A percentile compares a stretch with the other conserved stretches of the same genome.
Evolutionary conservation across 257 asterid species (phyloP).

Genomic region (Coffea eugenioides): DNA sequence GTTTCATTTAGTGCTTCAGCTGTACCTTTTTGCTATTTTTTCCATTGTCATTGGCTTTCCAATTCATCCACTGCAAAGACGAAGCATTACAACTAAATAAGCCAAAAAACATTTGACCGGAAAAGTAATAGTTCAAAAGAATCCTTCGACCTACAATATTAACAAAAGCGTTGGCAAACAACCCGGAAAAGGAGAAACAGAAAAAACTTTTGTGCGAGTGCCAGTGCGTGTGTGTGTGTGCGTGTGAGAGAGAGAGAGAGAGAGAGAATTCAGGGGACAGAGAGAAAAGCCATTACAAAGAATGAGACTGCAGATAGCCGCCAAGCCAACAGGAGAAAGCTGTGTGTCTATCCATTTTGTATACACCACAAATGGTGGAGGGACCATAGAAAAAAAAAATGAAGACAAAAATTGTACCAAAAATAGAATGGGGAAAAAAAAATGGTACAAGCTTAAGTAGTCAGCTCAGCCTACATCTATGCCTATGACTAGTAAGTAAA

Average conservation of each 20-base stretch:
- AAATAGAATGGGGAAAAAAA: constrained; percentile 10
- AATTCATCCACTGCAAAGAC: too few species aligned
- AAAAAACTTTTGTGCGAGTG: too few species aligned
- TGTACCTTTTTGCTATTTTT: too few species aligned
- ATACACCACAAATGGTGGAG: constrained; percentile 17
- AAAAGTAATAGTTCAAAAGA: too few species aligned
- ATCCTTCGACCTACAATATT: too few species aligned
- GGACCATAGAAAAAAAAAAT: constrained; percentile 14
- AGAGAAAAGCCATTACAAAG: not conserved
- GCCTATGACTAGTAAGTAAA: constrained; percentile 16
- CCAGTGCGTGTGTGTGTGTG: too few species aligned
- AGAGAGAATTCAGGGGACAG: not conserved
- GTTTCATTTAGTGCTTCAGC: too few species aligned
- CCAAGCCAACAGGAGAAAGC: not conserved
- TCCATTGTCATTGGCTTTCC: too few species aligned
- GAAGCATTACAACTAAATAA: too few species aligned
- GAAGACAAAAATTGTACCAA: constrained; percentile 3
- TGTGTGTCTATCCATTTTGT: constrained; percentile 9
- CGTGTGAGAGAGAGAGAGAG: not conserved
- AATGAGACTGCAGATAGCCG: constrained; percentile 13
- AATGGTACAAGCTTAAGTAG: constrained; percentile 16
- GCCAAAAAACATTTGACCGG: too few species aligned
- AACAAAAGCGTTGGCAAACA: too few species aligned
- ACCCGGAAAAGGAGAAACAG: too few species aligned
- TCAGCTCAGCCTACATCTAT: constrained; percentile 7